Evolutionary conservation across 2,329 filamentous ascomycete genomes (phyloP).

Genomic region (Alternaria viburni): DNA sequence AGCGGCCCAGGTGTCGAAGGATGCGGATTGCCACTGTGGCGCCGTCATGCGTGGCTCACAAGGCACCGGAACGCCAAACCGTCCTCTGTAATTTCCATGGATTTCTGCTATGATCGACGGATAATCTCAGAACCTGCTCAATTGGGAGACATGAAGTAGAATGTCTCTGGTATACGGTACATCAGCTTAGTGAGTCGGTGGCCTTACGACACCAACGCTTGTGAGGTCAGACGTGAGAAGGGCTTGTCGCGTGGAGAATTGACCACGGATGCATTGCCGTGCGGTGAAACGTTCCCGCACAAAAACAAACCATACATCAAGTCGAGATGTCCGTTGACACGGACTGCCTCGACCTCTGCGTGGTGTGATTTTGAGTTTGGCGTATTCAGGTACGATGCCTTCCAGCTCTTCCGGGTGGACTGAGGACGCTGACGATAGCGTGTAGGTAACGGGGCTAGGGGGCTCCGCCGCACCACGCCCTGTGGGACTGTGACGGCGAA

Average conservation of each 20-base stretch:
- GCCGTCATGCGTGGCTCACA: slow-evolving; percentile 5
- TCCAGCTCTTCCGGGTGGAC: neutral
- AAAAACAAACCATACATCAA: neutral
- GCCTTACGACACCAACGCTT: neutral
- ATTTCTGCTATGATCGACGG: slow-evolving; percentile 16
- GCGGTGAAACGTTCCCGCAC: neutral
- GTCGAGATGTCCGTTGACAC: neutral
- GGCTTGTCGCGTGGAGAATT: neutral
- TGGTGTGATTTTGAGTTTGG: neutral
- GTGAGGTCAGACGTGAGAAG: neutral
- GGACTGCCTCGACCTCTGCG: neutral
- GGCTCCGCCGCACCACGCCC: neutral
- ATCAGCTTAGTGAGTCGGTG: neutral
- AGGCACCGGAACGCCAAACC: slow-evolving; percentile 10
- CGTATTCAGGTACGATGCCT: neutral
- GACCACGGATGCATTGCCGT: neutral
- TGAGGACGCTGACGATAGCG: slow-evolving; percentile 1
- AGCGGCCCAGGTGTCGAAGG: slow-evolving; percentile 1
- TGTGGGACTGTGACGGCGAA: neutral
- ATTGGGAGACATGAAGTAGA: neutral
- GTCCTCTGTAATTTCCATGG: slow-evolving; percentile 5
- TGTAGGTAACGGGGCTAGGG: neutral
- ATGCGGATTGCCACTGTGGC: slow-evolving; percentile 8
- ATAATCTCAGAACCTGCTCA: slow-evolving; percentile 9
- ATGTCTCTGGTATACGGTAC: neutral